Conservation (phyloP, 2,329 filamentous ascomycete genomes). For the Gyromitra esculenta region DNA sequence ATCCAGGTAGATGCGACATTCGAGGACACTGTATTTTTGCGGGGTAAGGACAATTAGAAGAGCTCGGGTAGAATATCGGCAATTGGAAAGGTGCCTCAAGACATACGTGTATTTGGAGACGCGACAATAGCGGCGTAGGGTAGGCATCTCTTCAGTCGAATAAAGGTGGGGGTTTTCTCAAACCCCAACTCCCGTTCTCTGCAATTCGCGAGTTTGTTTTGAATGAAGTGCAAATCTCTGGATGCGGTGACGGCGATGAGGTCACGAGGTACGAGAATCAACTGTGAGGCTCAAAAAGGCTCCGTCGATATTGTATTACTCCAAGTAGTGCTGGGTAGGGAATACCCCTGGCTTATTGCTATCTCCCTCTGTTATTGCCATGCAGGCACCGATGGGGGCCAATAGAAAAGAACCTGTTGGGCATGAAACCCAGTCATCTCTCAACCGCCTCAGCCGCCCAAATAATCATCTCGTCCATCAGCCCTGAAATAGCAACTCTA, state of each 20-base stretch:
- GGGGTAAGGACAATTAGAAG: slow-evolving; percentile 17
- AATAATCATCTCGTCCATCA: neutral
- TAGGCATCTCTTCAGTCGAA: slow-evolving; percentile 40
- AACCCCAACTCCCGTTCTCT: neutral
- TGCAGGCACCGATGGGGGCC: slow-evolving; percentile 3
- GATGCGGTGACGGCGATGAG: slow-evolving; percentile 35
- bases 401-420: neutral
- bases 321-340: neutral
- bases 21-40: slow-evolving; percentile 90
- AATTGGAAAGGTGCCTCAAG: slow-evolving; percentile 32
- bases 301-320: neutral
- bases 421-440: neutral
- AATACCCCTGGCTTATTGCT: too few relatives aligned
- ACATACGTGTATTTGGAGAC: slow-evolving; percentile 55
- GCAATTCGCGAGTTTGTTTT: slow-evolving; percentile 9
- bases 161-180: neutral
- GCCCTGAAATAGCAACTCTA: slow-evolving; percentile 33
- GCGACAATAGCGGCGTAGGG: slow-evolving; percentile 54
- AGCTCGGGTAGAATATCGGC: slow-evolving; percentile 25
- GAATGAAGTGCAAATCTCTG: slow-evolving; percentile 5
- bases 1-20: slow-evolving; percentile 95
- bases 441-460: slow-evolving; percentile 14
- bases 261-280: slow-evolving; percentile 31
- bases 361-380: neutral
- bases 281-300: slow-evolving; percentile 27